Base-by-base conservation (phyloP, 139 green algal species). In the Chlorella sp. region DNA sequence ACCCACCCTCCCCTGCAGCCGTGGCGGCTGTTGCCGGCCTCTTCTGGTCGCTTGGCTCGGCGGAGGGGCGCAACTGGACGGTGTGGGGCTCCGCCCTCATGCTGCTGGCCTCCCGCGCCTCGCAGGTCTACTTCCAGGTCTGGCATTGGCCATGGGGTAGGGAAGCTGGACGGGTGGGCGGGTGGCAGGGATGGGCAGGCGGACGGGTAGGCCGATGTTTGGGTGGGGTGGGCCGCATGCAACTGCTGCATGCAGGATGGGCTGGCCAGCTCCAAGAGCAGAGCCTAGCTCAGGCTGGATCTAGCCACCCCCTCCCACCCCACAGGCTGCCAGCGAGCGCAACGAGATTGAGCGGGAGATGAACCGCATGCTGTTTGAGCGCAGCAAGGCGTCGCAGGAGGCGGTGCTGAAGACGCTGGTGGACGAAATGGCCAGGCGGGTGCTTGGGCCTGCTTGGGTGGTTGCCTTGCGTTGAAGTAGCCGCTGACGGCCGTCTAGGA, bases 311-410 rank as follows among this genome's bases (percentile, higher is more conserved):
- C 25, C 39, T 26, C 32, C 71, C 9, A 4, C 20, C 72, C 28
- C 18, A 9, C 74, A 81, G 74, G 74, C 74, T 32, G 34, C 41
- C 38, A 69, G 51, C 74, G 74, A 81, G 74, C 74, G 74, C 55
- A 69, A 47, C 55, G 74, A 81, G 55, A 81, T 81, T 57, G 74
- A 81, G 74, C 74, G 74, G 51, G 74, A 81, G 55, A 81, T 81
- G 74, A 81, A 81, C 74, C 41, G 44, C 30, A 57, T 81, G 74
- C 55, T 81, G 74, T 68, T 81, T 68, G 74, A 81, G 51, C 74
- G 74, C 74, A 68, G 30, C 18, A 57, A 38, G 30, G 74, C 74
- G 7, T 36, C 17, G 4, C 74, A 81, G 74, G 74, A 69, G 74
- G 74, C 74, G 21, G 74, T 81, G 51, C 55, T 81, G 9, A 57